These are phyloP conservation scores for Streptanthus diversifolius DNA, from an alignment of 345 rosid genomes.

Conservation along the genomic window DNA sequence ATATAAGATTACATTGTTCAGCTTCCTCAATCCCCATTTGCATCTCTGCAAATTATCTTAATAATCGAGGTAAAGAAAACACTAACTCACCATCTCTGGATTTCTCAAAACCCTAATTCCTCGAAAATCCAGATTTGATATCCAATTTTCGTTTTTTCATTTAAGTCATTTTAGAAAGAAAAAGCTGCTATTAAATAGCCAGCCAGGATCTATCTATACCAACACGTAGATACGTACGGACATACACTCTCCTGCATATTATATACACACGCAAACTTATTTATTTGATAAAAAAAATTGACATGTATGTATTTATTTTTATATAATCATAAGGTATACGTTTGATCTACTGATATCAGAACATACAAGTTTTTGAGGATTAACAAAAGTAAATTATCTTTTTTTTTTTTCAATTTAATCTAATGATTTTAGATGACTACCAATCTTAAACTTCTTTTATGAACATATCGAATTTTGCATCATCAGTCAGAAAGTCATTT, in stretches of 20 bases:
- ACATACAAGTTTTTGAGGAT: too few species aligned
- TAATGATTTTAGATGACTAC: too few species aligned
- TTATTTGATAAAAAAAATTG: background rate
- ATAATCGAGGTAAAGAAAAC: slow-evolving; percentile 2
- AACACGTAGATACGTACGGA: slow-evolving; percentile 33
- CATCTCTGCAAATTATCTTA: too few species aligned
- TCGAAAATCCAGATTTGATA: slow-evolving; percentile 20
- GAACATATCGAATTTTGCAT: background rate
- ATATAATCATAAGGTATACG: too few species aligned
- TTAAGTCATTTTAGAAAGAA: background rate
- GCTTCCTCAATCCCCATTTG: slow-evolving; percentile 36
- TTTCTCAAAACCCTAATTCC: slow-evolving; percentile 22
- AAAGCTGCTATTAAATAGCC: slow-evolving; percentile 11
- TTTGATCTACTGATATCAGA: too few species aligned
- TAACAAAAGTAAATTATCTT: too few species aligned
- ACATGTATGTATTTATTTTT: too few species aligned
- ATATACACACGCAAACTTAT: too few species aligned
- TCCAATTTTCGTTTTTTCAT: background rate
- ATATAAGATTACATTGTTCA: slow-evolving; percentile 35
- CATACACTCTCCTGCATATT: background rate
- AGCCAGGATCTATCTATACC: slow-evolving; percentile 25
- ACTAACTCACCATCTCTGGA: slow-evolving; percentile 31
- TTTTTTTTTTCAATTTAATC: too few species aligned
- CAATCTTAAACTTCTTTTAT: too few species aligned
- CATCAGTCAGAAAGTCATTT: background rate